These are phyloP conservation scores for Chaetoceros muelleri DNA, from an alignment of 108 stramenopile genomes.

Conservation along the genomic window DNA sequence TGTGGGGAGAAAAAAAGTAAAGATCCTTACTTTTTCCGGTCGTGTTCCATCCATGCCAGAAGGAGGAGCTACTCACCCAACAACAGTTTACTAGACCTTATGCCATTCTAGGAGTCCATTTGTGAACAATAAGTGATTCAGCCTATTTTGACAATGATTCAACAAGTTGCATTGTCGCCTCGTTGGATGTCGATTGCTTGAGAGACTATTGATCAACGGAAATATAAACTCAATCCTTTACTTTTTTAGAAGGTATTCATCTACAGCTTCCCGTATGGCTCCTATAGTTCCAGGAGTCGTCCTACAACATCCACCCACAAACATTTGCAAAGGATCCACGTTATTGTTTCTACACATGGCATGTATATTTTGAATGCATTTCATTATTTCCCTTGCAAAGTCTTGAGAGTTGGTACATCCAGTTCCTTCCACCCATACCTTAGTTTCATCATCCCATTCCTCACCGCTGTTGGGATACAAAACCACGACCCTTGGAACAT, in stretches of 20 bases:
- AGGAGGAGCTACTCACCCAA: too few relatives aligned
- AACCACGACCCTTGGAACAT: conserved; percentile 25
- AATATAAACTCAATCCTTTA: too few relatives aligned
- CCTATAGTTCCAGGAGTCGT: conserved; percentile 35
- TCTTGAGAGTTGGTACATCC: conserved; percentile 22
- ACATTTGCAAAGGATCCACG: conserved; percentile 2
- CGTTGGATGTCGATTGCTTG: not conserved
- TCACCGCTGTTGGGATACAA: conserved; percentile 56
- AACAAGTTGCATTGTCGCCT: not conserved
- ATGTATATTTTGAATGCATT: conserved; percentile 14
- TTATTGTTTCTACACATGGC: conserved; percentile 8
- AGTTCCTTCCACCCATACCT: conserved; percentile 31
- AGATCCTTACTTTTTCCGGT: too few relatives aligned
- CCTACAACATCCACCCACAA: conserved; percentile 54
- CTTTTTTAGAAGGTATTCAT: conserved; percentile 1
- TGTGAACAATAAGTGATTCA: conserved; percentile 20
- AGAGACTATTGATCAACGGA: not conserved
- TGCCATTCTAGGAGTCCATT: too few relatives aligned
- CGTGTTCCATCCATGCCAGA: too few relatives aligned
- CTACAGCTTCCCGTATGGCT: conserved; percentile 21
- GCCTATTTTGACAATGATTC: conserved; percentile 30
- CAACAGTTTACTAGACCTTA: too few relatives aligned
- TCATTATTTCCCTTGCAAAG: conserved; percentile 22
- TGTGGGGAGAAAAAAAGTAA: too few relatives aligned
- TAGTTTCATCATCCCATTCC: conserved; percentile 39